These are phyloP conservation scores for Epichloe typhina DNA, from an alignment of 2,329 filamentous ascomycete species.

Conservation along the genomic window DNA sequence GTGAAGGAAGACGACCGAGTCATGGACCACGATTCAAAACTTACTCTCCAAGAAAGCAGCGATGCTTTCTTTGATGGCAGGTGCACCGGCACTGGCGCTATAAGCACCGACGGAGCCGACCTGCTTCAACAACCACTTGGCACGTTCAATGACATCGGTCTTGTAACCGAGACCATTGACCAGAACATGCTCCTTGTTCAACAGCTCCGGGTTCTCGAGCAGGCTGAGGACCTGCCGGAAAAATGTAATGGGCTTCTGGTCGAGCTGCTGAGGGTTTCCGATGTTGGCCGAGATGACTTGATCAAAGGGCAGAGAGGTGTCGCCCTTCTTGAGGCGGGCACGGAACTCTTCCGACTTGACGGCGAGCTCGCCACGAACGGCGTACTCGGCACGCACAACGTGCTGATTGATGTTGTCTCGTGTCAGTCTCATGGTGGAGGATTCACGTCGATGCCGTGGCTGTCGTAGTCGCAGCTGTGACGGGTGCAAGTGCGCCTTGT, in stretches of 20 bases:
- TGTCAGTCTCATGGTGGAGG: constrained; percentile 41
- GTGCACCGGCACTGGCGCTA: constrained; percentile 82
- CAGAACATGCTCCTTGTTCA: constrained; percentile 74
- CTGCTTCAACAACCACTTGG: constrained; percentile 65
- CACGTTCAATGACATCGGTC: constrained; percentile 74
- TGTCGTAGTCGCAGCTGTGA: constrained; percentile 9
- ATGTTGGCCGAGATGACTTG: constrained; percentile 96
- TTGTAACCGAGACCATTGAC: constrained; percentile 70
- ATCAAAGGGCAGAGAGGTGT: constrained; percentile 59
- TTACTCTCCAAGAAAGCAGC: constrained; percentile 82
- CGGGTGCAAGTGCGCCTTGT: not conserved
- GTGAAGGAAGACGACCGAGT: too few species aligned
- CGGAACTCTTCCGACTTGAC: constrained; percentile 88
- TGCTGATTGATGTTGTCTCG: constrained; percentile 87
- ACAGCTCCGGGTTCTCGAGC: constrained; percentile 74
- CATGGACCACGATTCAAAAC: constrained; percentile 15
- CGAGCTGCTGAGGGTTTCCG: constrained; percentile 95
- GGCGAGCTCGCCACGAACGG: constrained; percentile 89
- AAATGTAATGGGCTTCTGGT: constrained; percentile 98
- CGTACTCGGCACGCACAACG: constrained; percentile 81
- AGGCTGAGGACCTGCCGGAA: constrained; percentile 93
- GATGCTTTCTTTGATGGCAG: constrained; percentile 76
- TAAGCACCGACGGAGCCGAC: constrained; percentile 92
- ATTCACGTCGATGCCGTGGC: constrained; percentile 17
- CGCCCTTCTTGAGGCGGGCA: constrained; percentile 51